A percentile compares a stretch with the other conserved stretches of the same genome.
These are phyloP conservation scores for Fusarium coicis DNA, from an alignment of 2,329 filamentous ascomycete genomes.

Conservation along the genomic window DNA sequence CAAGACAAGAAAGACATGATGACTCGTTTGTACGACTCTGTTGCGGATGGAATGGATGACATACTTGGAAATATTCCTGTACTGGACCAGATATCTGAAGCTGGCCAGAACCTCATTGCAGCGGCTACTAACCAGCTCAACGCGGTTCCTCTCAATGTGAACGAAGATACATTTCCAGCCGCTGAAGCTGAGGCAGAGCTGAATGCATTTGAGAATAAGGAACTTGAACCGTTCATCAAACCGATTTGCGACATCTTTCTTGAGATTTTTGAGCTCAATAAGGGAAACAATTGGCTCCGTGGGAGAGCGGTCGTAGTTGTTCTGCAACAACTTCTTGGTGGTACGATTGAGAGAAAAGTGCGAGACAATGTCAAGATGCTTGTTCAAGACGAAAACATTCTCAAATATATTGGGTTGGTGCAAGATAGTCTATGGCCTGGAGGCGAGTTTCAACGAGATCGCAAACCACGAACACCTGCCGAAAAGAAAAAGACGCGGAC, in stretches of 20 bases:
- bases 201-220: slow-evolving; percentile 89
- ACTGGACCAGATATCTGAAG: slow-evolving; percentile 90
- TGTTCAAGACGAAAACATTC: slow-evolving; percentile 80
- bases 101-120: slow-evolving; percentile 89
- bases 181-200: slow-evolving; percentile 93
- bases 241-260: slow-evolving; percentile 98
- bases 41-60: slow-evolving; percentile 97
- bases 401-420: slow-evolving; percentile 79
- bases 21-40: slow-evolving; percentile 93
- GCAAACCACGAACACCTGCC: slow-evolving; percentile 68
- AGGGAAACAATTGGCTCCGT: slow-evolving; percentile 96
- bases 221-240: slow-evolving; percentile 95
- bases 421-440: slow-evolving; percentile 84
- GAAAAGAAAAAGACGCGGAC: slow-evolving; percentile 85
- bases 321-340: slow-evolving; percentile 92
- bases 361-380: slow-evolving; percentile 82
- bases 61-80: slow-evolving; percentile 96
- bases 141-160: slow-evolving; percentile 62
- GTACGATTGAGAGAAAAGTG: slow-evolving; percentile 95
- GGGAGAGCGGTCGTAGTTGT: slow-evolving; percentile 96
- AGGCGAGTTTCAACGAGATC: slow-evolving; percentile 64
- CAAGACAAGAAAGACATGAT: slow-evolving; percentile 88
- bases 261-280: slow-evolving; percentile 93
- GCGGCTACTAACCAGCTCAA: slow-evolving; percentile 75
- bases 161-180: slow-evolving; percentile 62